Conservation (phyloP, 2,329 filamentous ascomycete genomes). For the Venturia pyrina region DNA sequence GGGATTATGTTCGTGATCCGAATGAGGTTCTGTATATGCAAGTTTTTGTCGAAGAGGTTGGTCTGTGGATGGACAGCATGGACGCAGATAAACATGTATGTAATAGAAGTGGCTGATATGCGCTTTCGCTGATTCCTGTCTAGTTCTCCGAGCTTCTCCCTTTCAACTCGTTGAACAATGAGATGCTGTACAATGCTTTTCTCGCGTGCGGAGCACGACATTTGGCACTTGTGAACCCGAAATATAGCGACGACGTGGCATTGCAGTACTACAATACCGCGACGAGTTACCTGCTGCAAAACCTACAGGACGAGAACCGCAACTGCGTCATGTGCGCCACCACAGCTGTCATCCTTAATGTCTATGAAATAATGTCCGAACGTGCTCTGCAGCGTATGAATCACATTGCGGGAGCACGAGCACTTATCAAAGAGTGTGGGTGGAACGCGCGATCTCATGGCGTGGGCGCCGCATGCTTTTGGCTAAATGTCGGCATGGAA, state of each 20-base stretch:
- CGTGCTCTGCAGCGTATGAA: constrained; percentile 72
- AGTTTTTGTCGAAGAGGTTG: constrained; percentile 83
- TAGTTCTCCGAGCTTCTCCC: constrained; percentile 75
- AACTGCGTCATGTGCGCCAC: constrained; percentile 78
- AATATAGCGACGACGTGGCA: constrained; percentile 67
- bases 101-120: constrained; percentile 8
- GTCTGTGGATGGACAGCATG: constrained; percentile 88
- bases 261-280: constrained; percentile 78
- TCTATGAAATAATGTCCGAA: constrained; percentile 89
- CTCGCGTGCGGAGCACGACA: constrained; percentile 82
- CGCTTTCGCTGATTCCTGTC: constrained; percentile 14
- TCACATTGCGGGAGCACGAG: constrained; percentile 75
- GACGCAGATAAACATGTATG: constrained; percentile 66
- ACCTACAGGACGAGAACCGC: constrained; percentile 73
- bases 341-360: constrained; percentile 78
- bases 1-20: constrained; percentile 24
- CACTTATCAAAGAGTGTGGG: constrained; percentile 77
- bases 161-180: constrained; percentile 68
- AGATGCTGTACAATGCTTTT: constrained; percentile 82
- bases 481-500: constrained; percentile 87
- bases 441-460: constrained; percentile 76
- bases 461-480: constrained; percentile 82
- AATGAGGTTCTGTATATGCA: constrained; percentile 87
- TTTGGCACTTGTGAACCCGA: constrained; percentile 58
- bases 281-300: constrained; percentile 64